phyloP scores from a whole-genome alignment of 768 basidiomycete genomes.

The Leucocoprinus sp. region DNA sequence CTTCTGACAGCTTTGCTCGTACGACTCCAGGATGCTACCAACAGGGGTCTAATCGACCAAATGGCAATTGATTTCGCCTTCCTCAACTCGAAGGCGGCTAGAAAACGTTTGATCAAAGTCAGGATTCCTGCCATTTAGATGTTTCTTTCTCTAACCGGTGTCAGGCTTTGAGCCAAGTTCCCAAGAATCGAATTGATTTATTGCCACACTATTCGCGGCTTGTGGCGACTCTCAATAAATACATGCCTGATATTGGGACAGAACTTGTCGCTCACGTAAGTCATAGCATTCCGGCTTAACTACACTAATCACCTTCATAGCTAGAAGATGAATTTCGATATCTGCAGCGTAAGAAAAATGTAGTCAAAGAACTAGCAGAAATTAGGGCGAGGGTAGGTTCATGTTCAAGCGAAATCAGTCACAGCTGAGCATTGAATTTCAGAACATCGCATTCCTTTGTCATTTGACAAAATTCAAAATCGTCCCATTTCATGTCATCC shows the following conservation, averaged over 20 bases:
- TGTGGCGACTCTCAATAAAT: slow-evolving; percentile 79
- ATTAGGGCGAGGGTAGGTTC: slow-evolving; percentile 69
- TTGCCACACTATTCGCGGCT: slow-evolving; percentile 90
- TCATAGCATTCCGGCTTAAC: slow-evolving; percentile 10
- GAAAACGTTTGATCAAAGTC: slow-evolving; percentile 87
- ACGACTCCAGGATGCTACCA: slow-evolving; percentile 91
- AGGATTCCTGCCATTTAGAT: background rate
- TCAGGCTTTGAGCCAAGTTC: slow-evolving; percentile 76
- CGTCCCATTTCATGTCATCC: slow-evolving; percentile 82
- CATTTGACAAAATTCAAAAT: slow-evolving; percentile 95
- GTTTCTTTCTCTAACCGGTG: background rate
- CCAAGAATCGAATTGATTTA: slow-evolving; percentile 83
- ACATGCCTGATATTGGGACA: slow-evolving; percentile 88
- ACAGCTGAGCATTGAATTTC: background rate
- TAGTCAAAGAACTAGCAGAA: slow-evolving; percentile 84
- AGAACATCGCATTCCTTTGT: slow-evolving; percentile 86
- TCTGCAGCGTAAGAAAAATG: slow-evolving; percentile 87
- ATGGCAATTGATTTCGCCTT: slow-evolving; percentile 94
- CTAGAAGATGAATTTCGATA: slow-evolving; percentile 97
- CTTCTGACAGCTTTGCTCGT: slow-evolving; percentile 85
- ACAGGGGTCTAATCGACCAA: slow-evolving; percentile 83
- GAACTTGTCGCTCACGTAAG: slow-evolving; percentile 78
- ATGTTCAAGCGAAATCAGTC: background rate
- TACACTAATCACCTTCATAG: slow-evolving; percentile 28
- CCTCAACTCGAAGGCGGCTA: slow-evolving; percentile 91